Conservation (phyloP, 441 rosid species). For the Aquilaria agallochum region DNA sequence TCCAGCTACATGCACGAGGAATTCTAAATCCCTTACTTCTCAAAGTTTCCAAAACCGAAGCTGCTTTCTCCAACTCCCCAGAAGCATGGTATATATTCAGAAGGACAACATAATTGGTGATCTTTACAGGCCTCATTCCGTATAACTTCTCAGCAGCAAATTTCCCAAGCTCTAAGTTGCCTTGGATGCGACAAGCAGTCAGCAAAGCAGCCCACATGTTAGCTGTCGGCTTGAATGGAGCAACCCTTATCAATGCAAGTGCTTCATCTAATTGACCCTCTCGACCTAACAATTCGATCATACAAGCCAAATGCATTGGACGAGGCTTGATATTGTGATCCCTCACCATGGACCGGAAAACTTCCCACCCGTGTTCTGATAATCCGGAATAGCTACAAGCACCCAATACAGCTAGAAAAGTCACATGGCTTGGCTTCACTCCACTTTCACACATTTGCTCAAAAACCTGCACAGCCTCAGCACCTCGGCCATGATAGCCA, state of each 20-base stretch:
- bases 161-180: constrained; percentile 77
- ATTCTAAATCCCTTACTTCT: constrained; percentile 73
- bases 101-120: constrained; percentile 70
- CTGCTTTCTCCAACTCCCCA: constrained; percentile 73
- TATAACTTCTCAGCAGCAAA: constrained; percentile 78
- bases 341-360: constrained; percentile 65
- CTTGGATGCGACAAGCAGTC: constrained; percentile 76
- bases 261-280: constrained; percentile 90
- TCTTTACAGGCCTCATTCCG: constrained; percentile 84
- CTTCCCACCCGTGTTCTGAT: constrained; percentile 72
- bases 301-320: constrained; percentile 84
- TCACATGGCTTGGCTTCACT: constrained; percentile 69
- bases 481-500: constrained; percentile 76
- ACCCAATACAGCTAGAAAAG: constrained; percentile 78
- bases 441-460: constrained; percentile 60
- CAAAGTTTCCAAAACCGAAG: constrained; percentile 57
- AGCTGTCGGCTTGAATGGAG: constrained; percentile 64
- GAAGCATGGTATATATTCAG: constrained; percentile 70
- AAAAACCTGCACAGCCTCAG: constrained; percentile 61
- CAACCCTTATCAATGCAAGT: constrained; percentile 57
- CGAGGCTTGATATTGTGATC: constrained; percentile 74
- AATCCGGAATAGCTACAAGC: constrained; percentile 84
- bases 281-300: constrained; percentile 79
- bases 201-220: constrained; percentile 96
- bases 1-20: constrained; percentile 82